Evolutionary conservation across 305 asterid species (phyloP), one percentile per base, ranked within the genome.

Genomic region (Fraxinus albicans): DNA sequence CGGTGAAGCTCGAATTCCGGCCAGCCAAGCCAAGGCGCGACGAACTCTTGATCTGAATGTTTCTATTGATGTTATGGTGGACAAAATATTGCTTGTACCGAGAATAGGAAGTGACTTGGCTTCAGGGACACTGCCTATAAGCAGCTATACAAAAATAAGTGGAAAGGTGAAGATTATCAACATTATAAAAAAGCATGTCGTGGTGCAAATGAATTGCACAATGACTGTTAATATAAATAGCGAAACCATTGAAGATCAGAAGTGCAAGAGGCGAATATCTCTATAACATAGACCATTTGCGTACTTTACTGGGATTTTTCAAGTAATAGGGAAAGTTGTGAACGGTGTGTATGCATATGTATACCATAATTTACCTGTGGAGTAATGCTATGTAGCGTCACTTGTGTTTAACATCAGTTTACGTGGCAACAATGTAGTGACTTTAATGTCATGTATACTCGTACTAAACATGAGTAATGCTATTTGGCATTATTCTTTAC

Each of bases 151-250:
- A 23, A 83, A 58, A 17, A 73, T 91, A 1, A 77, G 74, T 19
- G 95, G 95, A 38, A 85, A 81, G 78, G 89, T 90, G 72, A 87
- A 79, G 85, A 86, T 88, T 58, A 76, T 79, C 8, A 79, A 79
- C 33, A 74, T 88, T 7, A 69, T 87, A 6, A 90, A 83, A 79
- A 91, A 80, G 69, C 74, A 53, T 76, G 63, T 84, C 13, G 84
- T 75, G 8, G 82, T 90, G n/a, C 70, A 47, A 33, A n/a, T 86
- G 86, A 90, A 88, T 83, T 91, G 93, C 76, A 87, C 82, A 0
- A 86, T 91, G 87, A 82, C 38, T 10, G 65, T 90, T 74, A 87
- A 83, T 78, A 0, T 86, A 31, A 50, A 25, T 29, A 89, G 80
- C 65, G 53, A 72, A 21, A 72, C 19, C 0, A 83, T 89, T 69